Base-by-base conservation (phyloP, 2,329 filamentous ascomycete genomes). In the Hortaea sp. region DNA sequence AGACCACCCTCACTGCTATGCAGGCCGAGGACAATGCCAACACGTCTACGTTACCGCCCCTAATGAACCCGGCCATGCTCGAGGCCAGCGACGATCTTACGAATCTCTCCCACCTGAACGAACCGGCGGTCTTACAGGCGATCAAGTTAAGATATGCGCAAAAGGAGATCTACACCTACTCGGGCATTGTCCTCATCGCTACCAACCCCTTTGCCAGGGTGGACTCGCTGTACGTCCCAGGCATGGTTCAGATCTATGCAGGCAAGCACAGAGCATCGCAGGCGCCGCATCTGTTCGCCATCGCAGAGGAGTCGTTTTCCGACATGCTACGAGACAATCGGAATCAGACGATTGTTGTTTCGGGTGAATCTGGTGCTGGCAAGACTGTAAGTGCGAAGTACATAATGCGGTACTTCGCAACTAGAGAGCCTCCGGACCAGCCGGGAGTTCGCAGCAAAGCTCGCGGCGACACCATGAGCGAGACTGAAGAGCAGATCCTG, bases 321-420 rank as follows among this genome's bases (percentile, higher is more conserved):
- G 92, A 98, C 73, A 98, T 98, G 92, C 71, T 98, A 63, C 85
- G 92, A 56, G 92, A 95, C 71, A 78, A 79, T 58, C 89, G 88
- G 69, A 98, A 98, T 70, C 92, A 98, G 73, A 98, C 92, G 35
- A 87, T 98, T 53, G 92, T 98, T 45, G 92, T 98, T n/a, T 98
- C 92, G 32, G 92, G 92, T 66, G 92, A 98, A 69, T 98, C 92
- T 45, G 92, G 92, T 78, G 92, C 92, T 53, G 92, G 92, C 63
- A 98, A 98, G 74, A 98, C 92, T 5, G 92, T 98, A 66, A 97
- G 90, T 69, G 92, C 92, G 59, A 98, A 98, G 73, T 97, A 98
- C 70, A 97, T 98, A 66, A 98, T 98, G 92, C 82, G 92, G 61
- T 98, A 98, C 73, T 98, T 98, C 69, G 92, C 92, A 52, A 98